Conservation (phyloP, 2,329 filamentous ascomycete species). For the Stachybotrys echinatus region DNA sequence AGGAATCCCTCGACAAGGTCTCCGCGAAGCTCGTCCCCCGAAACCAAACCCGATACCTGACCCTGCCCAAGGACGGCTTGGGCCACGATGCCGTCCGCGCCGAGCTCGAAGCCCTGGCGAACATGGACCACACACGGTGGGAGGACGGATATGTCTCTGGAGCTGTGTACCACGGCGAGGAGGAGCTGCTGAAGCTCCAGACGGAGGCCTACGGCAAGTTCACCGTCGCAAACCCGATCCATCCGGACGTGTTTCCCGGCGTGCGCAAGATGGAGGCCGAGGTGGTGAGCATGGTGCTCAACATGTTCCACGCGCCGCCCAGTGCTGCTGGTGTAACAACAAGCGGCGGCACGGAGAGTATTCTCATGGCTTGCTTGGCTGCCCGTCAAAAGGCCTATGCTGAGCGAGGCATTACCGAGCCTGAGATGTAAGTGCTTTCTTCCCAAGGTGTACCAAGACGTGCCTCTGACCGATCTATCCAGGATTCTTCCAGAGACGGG, state of each 20-base stretch:
- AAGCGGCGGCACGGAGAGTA: conserved; percentile 91
- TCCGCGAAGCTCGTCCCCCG: conserved; percentile 77
- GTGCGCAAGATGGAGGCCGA: conserved; percentile 99
- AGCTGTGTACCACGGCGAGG: conserved; percentile 92
- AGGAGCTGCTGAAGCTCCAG: conserved; percentile 75
- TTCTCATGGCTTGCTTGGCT: conserved; percentile 88
- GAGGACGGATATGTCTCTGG: conserved; percentile 93
- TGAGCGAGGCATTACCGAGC: conserved; percentile 84
- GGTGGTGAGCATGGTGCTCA: conserved; percentile 89
- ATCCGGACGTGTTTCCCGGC: conserved; percentile 96
- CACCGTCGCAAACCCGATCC: conserved; percentile 92
- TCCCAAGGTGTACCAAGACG: not conserved
- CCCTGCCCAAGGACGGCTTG: conserved; percentile 81
- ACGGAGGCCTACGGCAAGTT: conserved; percentile 92
- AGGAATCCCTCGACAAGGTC: conserved; percentile 72
- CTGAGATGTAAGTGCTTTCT: conserved; percentile 70
- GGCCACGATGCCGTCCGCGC: conserved; percentile 69
- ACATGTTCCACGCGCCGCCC: conserved; percentile 84
- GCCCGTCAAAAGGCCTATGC: conserved; percentile 83
- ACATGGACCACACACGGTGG: conserved; percentile 93
- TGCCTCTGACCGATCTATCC: not conserved
- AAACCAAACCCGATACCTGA: conserved; percentile 66
- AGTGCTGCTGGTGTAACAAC: conserved; percentile 84
- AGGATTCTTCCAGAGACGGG: conserved; percentile 92
- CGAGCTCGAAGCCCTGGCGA: conserved; percentile 73